Evolutionary conservation across 805 yeast species (phyloP), one percentile per base, ranked within the genome.

Genomic region (Wickerhamiella slavikovae): DNA sequence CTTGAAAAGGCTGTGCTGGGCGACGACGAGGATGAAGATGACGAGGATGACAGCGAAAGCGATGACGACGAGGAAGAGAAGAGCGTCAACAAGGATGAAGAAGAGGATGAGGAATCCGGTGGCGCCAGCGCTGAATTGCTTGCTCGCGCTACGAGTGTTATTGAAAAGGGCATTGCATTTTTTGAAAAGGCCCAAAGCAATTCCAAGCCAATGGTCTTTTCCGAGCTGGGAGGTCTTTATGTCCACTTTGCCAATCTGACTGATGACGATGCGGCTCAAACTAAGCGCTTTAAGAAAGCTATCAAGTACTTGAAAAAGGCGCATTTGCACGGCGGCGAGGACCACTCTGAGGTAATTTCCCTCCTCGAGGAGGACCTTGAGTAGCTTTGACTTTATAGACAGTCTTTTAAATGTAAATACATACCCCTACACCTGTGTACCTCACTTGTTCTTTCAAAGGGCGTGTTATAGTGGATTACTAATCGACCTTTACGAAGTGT

Each of bases 131-230:
- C n/a, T n/a, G n/a, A n/a, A n/a, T n/a, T n/a, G n/a, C n/a, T n/a
- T n/a, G n/a, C n/a, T n/a, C n/a, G n/a, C n/a, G n/a, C n/a, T n/a
- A n/a, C n/a, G n/a, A n/a, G n/a, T n/a, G n/a, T n/a, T 21, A 63
- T 70, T 8, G 40, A 48, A 7, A 52, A 49, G 13, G 91, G 91
- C 0, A 55, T 76, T 16, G 53, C 57, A 22, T 65, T 66, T 42
- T 55, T 82, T 31, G 51, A 57, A 31, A 52, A 57, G 31, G 73
- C 82, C 1, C 66, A 71, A 47, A 68, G 68, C 29, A 70, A 67
- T 13, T 77, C 71, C 27, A 79, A 74, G 24, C 91, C 92, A 0
- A 73, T 71, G 34, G 60, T 75, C 4, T 75, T 85, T 78, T 92
- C 72, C 9, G 66, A 68, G 43, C 62, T 76, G 27, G 93, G 94